Evolutionary conservation across 805 yeast genomes (phyloP), one percentile per base, ranked within the genome.

Genomic region (Starmera dryadoides): DNA sequence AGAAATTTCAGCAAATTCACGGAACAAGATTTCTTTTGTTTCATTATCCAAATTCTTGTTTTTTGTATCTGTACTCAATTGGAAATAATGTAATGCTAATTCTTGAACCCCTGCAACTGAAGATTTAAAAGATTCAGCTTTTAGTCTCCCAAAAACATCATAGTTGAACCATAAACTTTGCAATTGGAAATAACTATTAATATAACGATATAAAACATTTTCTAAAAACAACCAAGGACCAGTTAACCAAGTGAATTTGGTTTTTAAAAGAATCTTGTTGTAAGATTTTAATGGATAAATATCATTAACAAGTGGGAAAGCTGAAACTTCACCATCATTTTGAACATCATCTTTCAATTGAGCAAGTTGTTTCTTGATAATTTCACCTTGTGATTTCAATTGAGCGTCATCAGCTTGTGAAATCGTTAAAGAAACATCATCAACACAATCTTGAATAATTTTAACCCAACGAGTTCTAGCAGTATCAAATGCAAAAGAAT

Each of bases 211-310:
- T 42, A 93, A 57, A 55, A 82, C 81, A 59, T 96, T 82, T 60
- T 94, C 99, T 32, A 83, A 66, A 53, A 71, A 82, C 39, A 93
- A 65, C 99, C 99, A 93, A 16, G 95, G 96, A 1, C 91, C 94
- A 8, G 81, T 69, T 34, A 68, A 63, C 97, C 97, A 93, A 14
- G 84, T 75, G 38, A 71, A 52, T 9, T 45, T 26, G 17, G 48
- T 30, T 28, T 21, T 18, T 19, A 51, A 55, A 49, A 79, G 62
- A 28, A 73, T 70, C 4, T 69, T 71, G 61, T 91, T 86, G 64
- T 77, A 89, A 6, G 75, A 64, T 11, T 59, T 56, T 41, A 80
- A 71, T 28, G 77, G 72, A 9, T 64, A 57, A 32, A 54, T 46
- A 23, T 64, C 66, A 8, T 60, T 60, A n/a, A 62, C 66, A 1